Base-by-base conservation (phyloP, 306 rosid genomes). In the Citrullus mucosospermus region DNA sequence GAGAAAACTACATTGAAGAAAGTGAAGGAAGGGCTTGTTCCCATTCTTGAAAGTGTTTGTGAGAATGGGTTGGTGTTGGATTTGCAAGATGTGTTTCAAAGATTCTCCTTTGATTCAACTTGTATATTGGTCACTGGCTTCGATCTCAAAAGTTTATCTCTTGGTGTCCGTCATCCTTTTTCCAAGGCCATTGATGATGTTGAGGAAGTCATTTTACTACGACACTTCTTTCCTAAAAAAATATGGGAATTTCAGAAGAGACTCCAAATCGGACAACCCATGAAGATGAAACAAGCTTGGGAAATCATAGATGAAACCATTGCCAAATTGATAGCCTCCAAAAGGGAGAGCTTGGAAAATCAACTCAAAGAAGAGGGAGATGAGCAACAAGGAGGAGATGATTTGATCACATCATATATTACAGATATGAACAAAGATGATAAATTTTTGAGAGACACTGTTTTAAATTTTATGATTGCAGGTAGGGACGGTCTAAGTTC, bases 161-260 rank as follows among this genome's bases (percentile, higher is more conserved):
- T 36, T 2, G 58, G 78, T 17, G 34, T 81, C 9, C 48, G 85
- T 0, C 48, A 73, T 30, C 70, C 73, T 3, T 82, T 54, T 32
- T 72, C 80, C 28, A 78, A 76, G 17, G 85, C 82, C 12, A 70
- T 84, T 14, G 76, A 38, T 25, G 68, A 68, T 0, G 53, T 62
- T 3, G 85, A 82, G 54, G 83, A 84, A 38, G 30, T 61, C 15
- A 8, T 76, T 0, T n/a, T 83, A 6, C 67, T 36, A 12, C 60
- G 84, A 0, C 85, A 84, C 22, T 1, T 82, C 3, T 46, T 70
- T 9, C 88, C 88, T 3, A 58, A 61, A 46, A 28, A 10, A 34
- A 2, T 68, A 9, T 87, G 95, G 95, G 87, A 83, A 72, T 20
- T 88, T 1, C 88, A 81, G 8, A 70, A 60, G 44, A 81, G 81